These are phyloP conservation scores for Bolboschoenoplectus hybrid DNA, from an alignment of 202 grass and related monocot species.

Conservation along the genomic window DNA sequence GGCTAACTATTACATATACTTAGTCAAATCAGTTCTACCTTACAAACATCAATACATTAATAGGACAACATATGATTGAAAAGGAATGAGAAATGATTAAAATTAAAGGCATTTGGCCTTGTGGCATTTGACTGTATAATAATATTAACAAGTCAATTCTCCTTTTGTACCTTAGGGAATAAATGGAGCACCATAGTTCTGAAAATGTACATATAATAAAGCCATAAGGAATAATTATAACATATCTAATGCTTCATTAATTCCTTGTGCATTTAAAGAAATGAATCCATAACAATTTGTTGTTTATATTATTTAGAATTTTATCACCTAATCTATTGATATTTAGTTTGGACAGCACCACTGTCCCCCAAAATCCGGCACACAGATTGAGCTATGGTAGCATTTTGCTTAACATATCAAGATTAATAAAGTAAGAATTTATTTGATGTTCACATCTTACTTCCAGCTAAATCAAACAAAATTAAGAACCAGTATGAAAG, in stretches of 20 bases:
- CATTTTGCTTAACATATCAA: constrained; percentile 3
- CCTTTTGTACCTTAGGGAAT: constrained; percentile 56
- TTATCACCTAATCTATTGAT: background rate
- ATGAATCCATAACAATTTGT: background rate
- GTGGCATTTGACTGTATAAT: constrained; percentile 34
- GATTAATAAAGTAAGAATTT: background rate
- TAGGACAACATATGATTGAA: constrained; percentile 29
- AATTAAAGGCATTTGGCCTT: background rate
- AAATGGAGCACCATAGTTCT: constrained; percentile 60
- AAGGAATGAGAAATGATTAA: constrained; percentile 15
- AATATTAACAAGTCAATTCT: constrained; percentile 49
- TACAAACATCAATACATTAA: constrained; percentile 3
- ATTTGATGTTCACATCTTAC: constrained; percentile 4
- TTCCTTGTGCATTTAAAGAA: background rate
- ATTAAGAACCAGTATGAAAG: background rate
- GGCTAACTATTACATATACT: background rate
- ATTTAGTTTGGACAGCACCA: background rate
- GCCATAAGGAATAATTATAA: background rate
- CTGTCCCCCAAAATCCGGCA: background rate
- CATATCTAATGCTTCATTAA: constrained; percentile 8
- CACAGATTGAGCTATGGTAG: background rate
- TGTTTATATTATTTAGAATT: constrained; percentile 2
- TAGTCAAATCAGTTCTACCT: background rate
- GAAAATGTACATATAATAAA: constrained; percentile 41
- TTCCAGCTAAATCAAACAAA: background rate